phyloP scores from a whole-genome alignment of 2,329 filamentous ascomycete species.

The Aspergillus sp. region DNA sequence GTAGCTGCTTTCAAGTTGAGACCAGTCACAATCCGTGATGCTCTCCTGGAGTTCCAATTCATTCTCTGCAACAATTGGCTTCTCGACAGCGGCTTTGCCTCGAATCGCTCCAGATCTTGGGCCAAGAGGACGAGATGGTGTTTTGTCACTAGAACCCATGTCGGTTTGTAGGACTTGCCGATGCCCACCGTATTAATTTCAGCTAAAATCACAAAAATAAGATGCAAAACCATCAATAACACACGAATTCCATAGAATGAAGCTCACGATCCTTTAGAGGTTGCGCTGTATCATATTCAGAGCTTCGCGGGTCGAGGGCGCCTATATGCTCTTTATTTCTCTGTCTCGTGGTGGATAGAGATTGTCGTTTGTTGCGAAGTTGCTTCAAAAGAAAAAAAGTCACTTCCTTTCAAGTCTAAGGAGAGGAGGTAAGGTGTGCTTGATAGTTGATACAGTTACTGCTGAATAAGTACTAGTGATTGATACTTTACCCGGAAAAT shows the following conservation, averaged over 20 bases:
- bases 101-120: not conserved
- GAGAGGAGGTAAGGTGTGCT: too few relatives aligned
- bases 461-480: not conserved
- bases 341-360: too few relatives aligned
- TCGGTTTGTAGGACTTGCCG: not conserved
- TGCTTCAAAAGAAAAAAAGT: too few relatives aligned
- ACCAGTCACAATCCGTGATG: constrained; percentile 70
- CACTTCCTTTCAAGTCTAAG: too few relatives aligned
- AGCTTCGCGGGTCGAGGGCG: not conserved
- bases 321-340: too few relatives aligned
- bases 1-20: constrained; percentile 70
- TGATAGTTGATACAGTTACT: too few relatives aligned
- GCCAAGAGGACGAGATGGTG: constrained; percentile 1
- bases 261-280: not conserved
- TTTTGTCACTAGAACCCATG: not conserved
- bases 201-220: not conserved
- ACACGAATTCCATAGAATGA: not conserved
- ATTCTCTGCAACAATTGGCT: constrained; percentile 8
- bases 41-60: constrained; percentile 46
- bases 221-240: not conserved
- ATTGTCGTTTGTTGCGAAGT: too few relatives aligned
- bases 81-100: not conserved
- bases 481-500: not conserved
- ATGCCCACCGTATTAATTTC: not conserved
- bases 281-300: not conserved